Percentiles rank a stretch among this genome's conserved stretches.
Evolutionary conservation across 176 grass and related monocot species (phyloP).

Genomic region (Metroxylon sagu): DNA sequence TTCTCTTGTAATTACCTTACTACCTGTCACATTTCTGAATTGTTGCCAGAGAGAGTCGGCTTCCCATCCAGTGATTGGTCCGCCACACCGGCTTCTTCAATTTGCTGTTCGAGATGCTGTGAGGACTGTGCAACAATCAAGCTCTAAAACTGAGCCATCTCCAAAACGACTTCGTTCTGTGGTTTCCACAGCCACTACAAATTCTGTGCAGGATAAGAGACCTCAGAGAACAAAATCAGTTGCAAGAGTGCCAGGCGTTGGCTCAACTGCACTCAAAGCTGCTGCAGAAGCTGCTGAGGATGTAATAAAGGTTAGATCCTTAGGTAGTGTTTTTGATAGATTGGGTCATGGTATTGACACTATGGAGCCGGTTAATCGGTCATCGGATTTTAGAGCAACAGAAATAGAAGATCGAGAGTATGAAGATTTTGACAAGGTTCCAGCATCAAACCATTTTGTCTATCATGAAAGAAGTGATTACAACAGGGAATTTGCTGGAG

Average conservation of each 20-base stretch:
- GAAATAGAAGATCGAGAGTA: constrained; percentile 22
- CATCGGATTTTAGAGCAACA: constrained; percentile 29
- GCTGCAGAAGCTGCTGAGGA: constrained; percentile 69
- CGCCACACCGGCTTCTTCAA: constrained; percentile 71
- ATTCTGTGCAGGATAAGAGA: constrained; percentile 31
- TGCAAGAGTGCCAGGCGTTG: constrained; percentile 42
- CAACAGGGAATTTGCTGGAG: constrained; percentile 34
- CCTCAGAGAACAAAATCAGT: constrained; percentile 47
- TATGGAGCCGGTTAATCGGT: constrained; percentile 9
- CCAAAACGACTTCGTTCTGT: constrained; percentile 68
- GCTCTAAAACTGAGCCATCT: constrained; percentile 39
- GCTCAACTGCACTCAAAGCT: constrained; percentile 60
- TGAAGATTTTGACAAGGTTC: constrained; percentile 30
- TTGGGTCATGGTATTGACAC: constrained; percentile 43
- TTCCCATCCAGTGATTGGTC: constrained; percentile 42
- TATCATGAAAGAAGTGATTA: constrained; percentile 36
- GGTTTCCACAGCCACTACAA: constrained; percentile 47
- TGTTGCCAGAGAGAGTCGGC: constrained; percentile 44
- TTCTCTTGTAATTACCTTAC: constrained; percentile 3
- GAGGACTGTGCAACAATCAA: constrained; percentile 58
- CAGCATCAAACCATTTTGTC: constrained; percentile 22
- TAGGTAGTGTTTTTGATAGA: constrained; percentile 76
- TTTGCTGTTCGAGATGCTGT: constrained; percentile 93
- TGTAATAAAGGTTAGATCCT: constrained; percentile 51
- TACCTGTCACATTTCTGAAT: constrained; percentile 8